Conservation (phyloP, 2,329 filamentous ascomycete genomes). For the Aspergillus melleus region DNA sequence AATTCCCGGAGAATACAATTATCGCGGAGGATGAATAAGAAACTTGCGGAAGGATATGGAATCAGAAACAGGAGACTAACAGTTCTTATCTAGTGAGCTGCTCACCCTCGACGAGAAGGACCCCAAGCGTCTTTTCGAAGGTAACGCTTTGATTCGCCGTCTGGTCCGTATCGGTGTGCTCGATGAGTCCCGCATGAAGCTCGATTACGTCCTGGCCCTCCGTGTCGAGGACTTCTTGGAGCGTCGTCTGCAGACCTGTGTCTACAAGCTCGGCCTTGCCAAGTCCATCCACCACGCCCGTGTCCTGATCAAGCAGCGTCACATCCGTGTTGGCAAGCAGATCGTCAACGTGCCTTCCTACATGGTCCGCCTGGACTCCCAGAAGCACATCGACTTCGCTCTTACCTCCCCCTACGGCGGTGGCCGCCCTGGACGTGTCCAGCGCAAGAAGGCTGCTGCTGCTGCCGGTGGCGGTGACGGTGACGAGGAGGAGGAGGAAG, state of each 20-base stretch:
- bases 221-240: slow-evolving; percentile 99
- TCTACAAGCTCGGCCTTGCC: slow-evolving; percentile 99
- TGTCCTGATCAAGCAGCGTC: slow-evolving; percentile 98
- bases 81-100: slow-evolving; percentile 72
- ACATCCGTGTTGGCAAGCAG: slow-evolving; percentile 99
- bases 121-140: slow-evolving; percentile 99
- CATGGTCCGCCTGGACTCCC: slow-evolving; percentile 99
- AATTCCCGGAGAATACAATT: background rate
- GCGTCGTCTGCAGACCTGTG: slow-evolving; percentile 98
- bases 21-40: background rate
- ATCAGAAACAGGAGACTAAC: background rate
- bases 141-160: slow-evolving; percentile 99
- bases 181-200: slow-evolving; percentile 99
- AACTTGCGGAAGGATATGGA: background rate
- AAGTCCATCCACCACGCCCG: slow-evolving; percentile 99
- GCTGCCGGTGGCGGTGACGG: slow-evolving; percentile 66
- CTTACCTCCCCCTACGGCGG: slow-evolving; percentile 97
- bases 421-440: slow-evolving; percentile 93
- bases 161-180: slow-evolving; percentile 99
- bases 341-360: slow-evolving; percentile 99
- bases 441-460: slow-evolving; percentile 99
- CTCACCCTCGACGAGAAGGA: slow-evolving; percentile 99
- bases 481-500: slow-evolving; percentile 79
- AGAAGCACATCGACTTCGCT: slow-evolving; percentile 99
- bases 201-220: slow-evolving; percentile 99